Evolutionary conservation across 2,329 filamentous ascomycete genomes (phyloP), one percentile per base, ranked within the genome.

Genomic region (Alternaria brassicae): DNA sequence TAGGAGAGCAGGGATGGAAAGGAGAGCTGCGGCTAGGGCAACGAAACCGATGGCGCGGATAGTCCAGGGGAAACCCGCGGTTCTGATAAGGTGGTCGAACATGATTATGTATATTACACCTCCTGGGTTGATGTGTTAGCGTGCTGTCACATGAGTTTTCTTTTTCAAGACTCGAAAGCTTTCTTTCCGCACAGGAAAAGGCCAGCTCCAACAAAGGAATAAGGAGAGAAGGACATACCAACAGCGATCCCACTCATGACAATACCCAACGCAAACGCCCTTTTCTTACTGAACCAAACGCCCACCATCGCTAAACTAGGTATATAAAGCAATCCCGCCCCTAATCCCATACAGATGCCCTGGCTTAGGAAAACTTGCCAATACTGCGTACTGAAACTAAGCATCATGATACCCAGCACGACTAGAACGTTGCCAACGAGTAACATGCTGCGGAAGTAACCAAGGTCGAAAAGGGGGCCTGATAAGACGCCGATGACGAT

Each of bases 361-460:
- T 87, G 85, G 0, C 83, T 78, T 3, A 86, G 80, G 40, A 86
- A 74, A 53, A 85, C 81, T 57, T 86, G 84, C 71, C 84, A 86
- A 64, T 85, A 86, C 51, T 82, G 65, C 3, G 78, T 83, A 45
- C 78, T 86, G 62, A 89, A 71, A 21, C 81, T 84, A 1, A 85
- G 79, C 85, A 88, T 88, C 85, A 89, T 88, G 10, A 89, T 74
- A 3, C 85, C 84, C 53, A 89, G 84, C 4, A 89, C 83, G 41
- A 87, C 82, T 2, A 78, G 79, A 72, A 61, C 85, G 2, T 82
- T 83, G 15, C 87, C 86, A 2, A 68, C 61, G 54, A 72, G 58
- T 45, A 76, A 62, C 28, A 86, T 67, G 2, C 87, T 70, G 0
- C 78, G 74, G 66, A 81, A 81, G 54, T 80, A 81, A 2, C 80